Base-by-base conservation (phyloP, 805 yeast genomes). In the Myxozyma neotropica region DNA sequence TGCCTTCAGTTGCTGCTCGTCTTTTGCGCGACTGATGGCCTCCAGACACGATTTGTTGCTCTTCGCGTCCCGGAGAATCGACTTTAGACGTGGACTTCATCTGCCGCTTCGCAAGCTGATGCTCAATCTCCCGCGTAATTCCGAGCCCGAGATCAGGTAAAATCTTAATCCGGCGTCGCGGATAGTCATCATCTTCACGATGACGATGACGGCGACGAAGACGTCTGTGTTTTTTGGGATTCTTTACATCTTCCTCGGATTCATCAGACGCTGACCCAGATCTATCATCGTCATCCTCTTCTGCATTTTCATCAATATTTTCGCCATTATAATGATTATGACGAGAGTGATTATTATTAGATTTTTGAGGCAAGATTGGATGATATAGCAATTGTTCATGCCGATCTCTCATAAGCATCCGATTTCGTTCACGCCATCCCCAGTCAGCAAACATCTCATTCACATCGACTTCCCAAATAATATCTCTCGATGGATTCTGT, bases 371-470 rank as follows among this genome's bases (percentile, higher is more conserved):
- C 13, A 33, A 35, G 1, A 27, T 10, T 6, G 45, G 53, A 6
- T 17, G 38, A 39, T 62, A 64, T n/a, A 64, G 24, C 15, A 43
- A 56, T 29, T 39, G 31, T 7, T 63, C 58, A 26, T 53, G 31
- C 8, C 64, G 55, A 21, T 59, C 67, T 10, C 53, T 42, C 66
- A 64, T 55, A 4, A 31, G 43, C 38, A 31, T 35, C n/a, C 58
- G 57, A 29, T 56, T 53, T 24, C 64, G 64, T 31, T 59, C 56
- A 15, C 66, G 59, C 67, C 67, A 64, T 38, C 62, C 64, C 50
- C 46, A 44, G 35, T 64, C 67, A 4, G 58, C 66, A 48, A 59
- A 58, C 48, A 59, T 21, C 47, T 64, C 67, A 26, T 45, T 29
- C 21, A 55, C 57, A 33, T 62, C 64, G 10, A 63, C 60, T 40